Percentiles rank a stretch among this genome's conserved stretches.
These are phyloP conservation scores for Elsinoe batatas DNA, from an alignment of 2,329 filamentous ascomycete genomes.

Conservation along the genomic window DNA sequence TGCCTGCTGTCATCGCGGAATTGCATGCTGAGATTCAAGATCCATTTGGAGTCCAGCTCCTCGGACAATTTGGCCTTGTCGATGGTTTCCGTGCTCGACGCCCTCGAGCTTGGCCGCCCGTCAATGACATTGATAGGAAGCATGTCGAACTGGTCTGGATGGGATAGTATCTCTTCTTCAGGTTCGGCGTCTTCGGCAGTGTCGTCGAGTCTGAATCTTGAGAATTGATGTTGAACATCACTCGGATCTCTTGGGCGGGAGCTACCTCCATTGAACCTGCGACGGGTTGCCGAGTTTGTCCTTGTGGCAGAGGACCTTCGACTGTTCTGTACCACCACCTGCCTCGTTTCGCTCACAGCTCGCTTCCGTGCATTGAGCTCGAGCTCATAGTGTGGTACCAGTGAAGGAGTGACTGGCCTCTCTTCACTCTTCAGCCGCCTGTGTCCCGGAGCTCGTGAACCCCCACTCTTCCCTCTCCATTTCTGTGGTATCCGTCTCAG, in stretches of 20 bases:
- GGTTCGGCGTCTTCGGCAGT: constrained; percentile 6
- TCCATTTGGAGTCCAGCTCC: constrained; percentile 84
- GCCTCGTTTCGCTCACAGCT: constrained; percentile 3
- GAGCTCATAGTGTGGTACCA: constrained; percentile 2
- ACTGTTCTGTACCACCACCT: constrained; percentile 2
- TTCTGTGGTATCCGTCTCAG: constrained; percentile 4
- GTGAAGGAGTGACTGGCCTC: constrained; percentile 2
- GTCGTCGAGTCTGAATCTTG: constrained; percentile 2
- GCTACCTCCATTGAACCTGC: not conserved
- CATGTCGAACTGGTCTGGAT: constrained; percentile 18
- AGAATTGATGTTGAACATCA: not conserved
- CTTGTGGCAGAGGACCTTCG: not conserved
- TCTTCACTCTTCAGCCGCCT: constrained; percentile 8
- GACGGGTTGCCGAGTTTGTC: not conserved
- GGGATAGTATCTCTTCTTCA: constrained; percentile 15
- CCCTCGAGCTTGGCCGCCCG: constrained; percentile 17
- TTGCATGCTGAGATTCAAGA: constrained; percentile 96
- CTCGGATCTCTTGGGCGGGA: not conserved
- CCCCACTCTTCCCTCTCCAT: constrained; percentile 4
- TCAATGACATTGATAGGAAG: not conserved
- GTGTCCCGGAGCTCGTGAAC: not conserved
- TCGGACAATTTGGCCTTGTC: constrained; percentile 59
- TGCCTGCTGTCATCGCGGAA: constrained; percentile 86
- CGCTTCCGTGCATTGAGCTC: constrained; percentile 4
- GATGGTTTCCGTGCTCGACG: constrained; percentile 24